These are phyloP conservation scores for Sphaerulina musiva DNA, from an alignment of 2,329 filamentous ascomycete genomes.

Conservation along the genomic window DNA sequence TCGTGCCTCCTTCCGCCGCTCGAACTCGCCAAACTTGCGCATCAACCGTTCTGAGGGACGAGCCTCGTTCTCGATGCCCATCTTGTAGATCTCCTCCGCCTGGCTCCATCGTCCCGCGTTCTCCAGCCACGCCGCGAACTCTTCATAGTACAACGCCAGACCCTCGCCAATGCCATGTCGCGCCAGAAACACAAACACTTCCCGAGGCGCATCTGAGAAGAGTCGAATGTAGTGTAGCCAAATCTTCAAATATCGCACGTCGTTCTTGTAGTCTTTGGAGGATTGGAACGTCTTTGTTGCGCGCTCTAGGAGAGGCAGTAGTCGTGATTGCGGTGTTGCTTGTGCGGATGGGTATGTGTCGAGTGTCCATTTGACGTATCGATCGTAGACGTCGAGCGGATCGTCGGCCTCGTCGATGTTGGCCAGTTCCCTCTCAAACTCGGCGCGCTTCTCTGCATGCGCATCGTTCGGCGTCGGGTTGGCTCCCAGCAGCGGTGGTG, in stretches of 20 bases:
- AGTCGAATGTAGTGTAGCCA: slow-evolving; percentile 93
- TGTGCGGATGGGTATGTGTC: slow-evolving; percentile 92
- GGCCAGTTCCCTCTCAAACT: slow-evolving; percentile 78
- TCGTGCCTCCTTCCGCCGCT: slow-evolving; percentile 65
- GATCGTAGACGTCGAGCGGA: slow-evolving; percentile 88
- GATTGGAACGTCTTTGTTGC: slow-evolving; percentile 84
- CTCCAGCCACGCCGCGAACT: slow-evolving; percentile 92
- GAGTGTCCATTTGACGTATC: slow-evolving; percentile 94
- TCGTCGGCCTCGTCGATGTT: slow-evolving; percentile 82
- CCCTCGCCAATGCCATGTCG: slow-evolving; percentile 80
- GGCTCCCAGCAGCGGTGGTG: slow-evolving; percentile 41
- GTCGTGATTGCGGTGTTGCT: slow-evolving; percentile 82
- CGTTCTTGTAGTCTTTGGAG: slow-evolving; percentile 86
- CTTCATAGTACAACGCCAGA: slow-evolving; percentile 90
- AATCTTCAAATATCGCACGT: slow-evolving; percentile 83
- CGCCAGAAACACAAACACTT: slow-evolving; percentile 85
- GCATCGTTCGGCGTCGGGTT: slow-evolving; percentile 55
- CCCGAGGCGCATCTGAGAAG: slow-evolving; percentile 87
- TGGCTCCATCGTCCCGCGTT: slow-evolving; percentile 75
- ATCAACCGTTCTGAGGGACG: slow-evolving; percentile 71
- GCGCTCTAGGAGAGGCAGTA: slow-evolving; percentile 81
- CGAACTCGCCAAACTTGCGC: slow-evolving; percentile 89
- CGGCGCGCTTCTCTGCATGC: slow-evolving; percentile 71
- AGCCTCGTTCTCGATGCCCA: slow-evolving; percentile 84
- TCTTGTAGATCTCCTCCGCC: slow-evolving; percentile 85